These are phyloP conservation scores for Sporothrix curviconia DNA, from an alignment of 2,329 filamentous ascomycete species.

Conservation along the genomic window DNA sequence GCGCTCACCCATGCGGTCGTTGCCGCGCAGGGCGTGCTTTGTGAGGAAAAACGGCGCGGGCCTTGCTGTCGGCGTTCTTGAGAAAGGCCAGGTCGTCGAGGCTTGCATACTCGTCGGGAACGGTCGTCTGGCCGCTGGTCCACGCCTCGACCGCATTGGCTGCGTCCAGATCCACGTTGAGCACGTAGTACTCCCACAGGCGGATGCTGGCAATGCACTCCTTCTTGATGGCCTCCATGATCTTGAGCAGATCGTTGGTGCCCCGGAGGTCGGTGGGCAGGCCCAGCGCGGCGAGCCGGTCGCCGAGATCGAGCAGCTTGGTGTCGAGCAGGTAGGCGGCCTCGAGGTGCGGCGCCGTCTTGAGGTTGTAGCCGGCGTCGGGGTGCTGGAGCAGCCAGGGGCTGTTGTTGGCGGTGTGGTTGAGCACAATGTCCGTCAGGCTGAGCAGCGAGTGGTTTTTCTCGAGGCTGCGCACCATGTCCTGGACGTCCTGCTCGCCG, in stretches of 20 bases:
- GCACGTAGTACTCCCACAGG: slow-evolving; percentile 89
- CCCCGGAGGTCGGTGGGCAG: slow-evolving; percentile 68
- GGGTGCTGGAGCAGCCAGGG: slow-evolving; percentile 91
- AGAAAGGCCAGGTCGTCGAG: slow-evolving; percentile 41
- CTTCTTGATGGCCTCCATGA: slow-evolving; percentile 80
- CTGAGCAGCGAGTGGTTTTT: slow-evolving; percentile 76
- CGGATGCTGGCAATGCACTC: slow-evolving; percentile 70
- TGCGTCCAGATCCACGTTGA: slow-evolving; percentile 69
- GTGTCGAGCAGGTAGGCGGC: slow-evolving; percentile 57
- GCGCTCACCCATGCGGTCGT: slow-evolving; percentile 70
- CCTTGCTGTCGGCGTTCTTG: slow-evolving; percentile 37
- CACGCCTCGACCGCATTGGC: slow-evolving; percentile 66
- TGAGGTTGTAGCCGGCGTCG: slow-evolving; percentile 89
- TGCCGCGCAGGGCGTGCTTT: slow-evolving; percentile 62
- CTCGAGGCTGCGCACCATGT: slow-evolving; percentile 75
- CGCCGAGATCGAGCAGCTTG: slow-evolving; percentile 67
- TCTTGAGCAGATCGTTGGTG: slow-evolving; percentile 64
- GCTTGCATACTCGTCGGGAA: slow-evolving; percentile 40
- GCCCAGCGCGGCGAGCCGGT: slow-evolving; percentile 60
- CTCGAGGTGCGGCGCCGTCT: slow-evolving; percentile 74
- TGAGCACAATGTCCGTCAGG: slow-evolving; percentile 94
- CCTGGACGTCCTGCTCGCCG: slow-evolving; percentile 74
- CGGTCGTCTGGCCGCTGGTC: slow-evolving; percentile 52
- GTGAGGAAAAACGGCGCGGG: slow-evolving; percentile 58
- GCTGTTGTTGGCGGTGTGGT: slow-evolving; percentile 94